These are phyloP conservation scores for Apiospora phragmitis DNA, from an alignment of 2,329 filamentous ascomycete genomes.

Conservation along the genomic window DNA sequence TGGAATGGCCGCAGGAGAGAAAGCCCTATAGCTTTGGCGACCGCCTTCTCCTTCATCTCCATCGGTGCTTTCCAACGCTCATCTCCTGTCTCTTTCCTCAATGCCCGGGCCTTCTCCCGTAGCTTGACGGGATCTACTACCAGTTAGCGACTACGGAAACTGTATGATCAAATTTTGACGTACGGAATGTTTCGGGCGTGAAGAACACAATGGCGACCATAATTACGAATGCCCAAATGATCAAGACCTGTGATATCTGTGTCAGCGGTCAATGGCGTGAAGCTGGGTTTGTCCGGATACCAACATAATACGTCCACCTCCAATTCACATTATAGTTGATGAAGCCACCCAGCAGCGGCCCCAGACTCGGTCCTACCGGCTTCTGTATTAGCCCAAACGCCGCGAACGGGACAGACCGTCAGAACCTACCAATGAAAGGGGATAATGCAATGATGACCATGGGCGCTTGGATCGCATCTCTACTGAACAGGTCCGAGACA, in stretches of 20 bases:
- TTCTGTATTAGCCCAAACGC: conserved; percentile 3
- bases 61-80: conserved; percentile 74
- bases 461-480: conserved; percentile 69
- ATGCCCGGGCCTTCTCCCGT: conserved; percentile 66
- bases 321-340: conserved; percentile 76
- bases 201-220: conserved; percentile 65
- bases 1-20: conserved; percentile 73
- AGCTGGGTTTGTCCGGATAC: conserved; percentile 9
- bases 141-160: neutral
- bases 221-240: conserved; percentile 76
- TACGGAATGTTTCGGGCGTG: conserved; percentile 85
- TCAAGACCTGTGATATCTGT: conserved; percentile 48
- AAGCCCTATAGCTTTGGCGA: conserved; percentile 58
- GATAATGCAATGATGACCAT: conserved; percentile 79
- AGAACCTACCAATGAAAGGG: conserved; percentile 53
- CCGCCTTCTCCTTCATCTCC: conserved; percentile 70
- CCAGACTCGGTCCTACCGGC: conserved; percentile 51
- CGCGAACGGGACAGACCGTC: neutral
- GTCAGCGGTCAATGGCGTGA: conserved; percentile 15
- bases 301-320: conserved; percentile 78
- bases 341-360: conserved; percentile 71
- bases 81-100: conserved; percentile 78
- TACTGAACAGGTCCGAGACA: conserved; percentile 76
- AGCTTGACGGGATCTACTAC: conserved; percentile 64
- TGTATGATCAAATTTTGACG: conserved; percentile 23